Conservation (phyloP, 2,329 filamentous ascomycete genomes). For the Chaetomium olivaceum region DNA sequence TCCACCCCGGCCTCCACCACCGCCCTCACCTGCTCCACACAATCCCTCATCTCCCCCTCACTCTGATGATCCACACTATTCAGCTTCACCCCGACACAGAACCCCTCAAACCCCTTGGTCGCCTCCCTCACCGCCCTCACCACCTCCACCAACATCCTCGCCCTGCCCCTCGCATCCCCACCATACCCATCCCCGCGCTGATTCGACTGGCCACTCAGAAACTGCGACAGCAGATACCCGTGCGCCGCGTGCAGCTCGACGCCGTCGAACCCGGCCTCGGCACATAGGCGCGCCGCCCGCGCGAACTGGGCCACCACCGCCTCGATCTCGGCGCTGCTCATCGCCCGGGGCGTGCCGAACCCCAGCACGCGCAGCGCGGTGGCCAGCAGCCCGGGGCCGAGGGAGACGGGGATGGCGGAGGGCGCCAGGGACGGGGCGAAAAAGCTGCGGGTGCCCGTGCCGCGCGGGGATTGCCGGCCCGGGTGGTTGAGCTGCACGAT, state of each 20-base stretch:
- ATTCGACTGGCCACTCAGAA: conserved; percentile 54
- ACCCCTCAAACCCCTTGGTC: conserved; percentile 42
- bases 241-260: conserved; percentile 53
- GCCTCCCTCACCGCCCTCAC: conserved; percentile 44
- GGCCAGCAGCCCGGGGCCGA: conserved; percentile 44
- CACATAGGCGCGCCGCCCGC: conserved; percentile 49
- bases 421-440: conserved; percentile 52
- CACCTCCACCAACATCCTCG: conserved; percentile 54
- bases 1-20: conserved; percentile 56
- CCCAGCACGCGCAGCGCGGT: conserved; percentile 38
- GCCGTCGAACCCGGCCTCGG: conserved; percentile 49
- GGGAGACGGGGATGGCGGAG: conserved; percentile 43
- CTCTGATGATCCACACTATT: conserved; percentile 60
- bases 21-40: conserved; percentile 57
- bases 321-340: conserved; percentile 56
- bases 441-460: conserved; percentile 43
- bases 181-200: conserved; percentile 53
- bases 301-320: conserved; percentile 55
- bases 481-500: conserved; percentile 64
- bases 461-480: conserved; percentile 51
- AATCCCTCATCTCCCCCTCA: conserved; percentile 49
- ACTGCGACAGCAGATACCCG: conserved; percentile 59
- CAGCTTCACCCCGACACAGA: conserved; percentile 56
- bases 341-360: conserved; percentile 57
- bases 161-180: conserved; percentile 50